Evolutionary conservation across 2,329 filamentous ascomycete species (phyloP).

Genomic region (Rutstroemia sp.): DNA sequence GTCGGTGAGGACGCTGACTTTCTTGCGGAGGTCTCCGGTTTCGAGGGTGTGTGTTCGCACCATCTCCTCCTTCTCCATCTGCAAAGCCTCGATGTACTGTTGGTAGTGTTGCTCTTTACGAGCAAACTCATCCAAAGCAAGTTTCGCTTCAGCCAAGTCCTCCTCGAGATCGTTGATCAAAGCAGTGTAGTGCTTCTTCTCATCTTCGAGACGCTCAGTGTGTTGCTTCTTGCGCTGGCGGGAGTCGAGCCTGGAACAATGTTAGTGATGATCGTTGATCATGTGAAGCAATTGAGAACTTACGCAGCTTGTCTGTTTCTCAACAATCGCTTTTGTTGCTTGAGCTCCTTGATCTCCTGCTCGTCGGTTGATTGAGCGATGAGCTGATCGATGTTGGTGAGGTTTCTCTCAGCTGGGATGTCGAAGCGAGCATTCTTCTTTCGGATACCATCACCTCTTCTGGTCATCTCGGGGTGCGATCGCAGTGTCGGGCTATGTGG

Average conservation of each 20-base stretch:
- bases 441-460: slow-evolving; percentile 55
- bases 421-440: slow-evolving; percentile 99
- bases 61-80: slow-evolving; percentile 86
- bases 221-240: slow-evolving; percentile 97
- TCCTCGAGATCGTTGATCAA: slow-evolving; percentile 75
- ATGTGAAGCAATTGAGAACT: slow-evolving; percentile 33
- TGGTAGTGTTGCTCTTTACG: slow-evolving; percentile 68
- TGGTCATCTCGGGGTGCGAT: slow-evolving; percentile 64
- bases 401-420: slow-evolving; percentile 86
- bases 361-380: slow-evolving; percentile 85
- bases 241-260: slow-evolving; percentile 68
- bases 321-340: slow-evolving; percentile 93
- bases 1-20: slow-evolving; percentile 74
- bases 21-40: slow-evolving; percentile 85
- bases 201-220: slow-evolving; percentile 91
- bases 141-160: slow-evolving; percentile 59
- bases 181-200: slow-evolving; percentile 85
- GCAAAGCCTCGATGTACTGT: slow-evolving; percentile 68
- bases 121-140: slow-evolving; percentile 63
- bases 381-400: slow-evolving; percentile 89
- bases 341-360: slow-evolving; percentile 92
- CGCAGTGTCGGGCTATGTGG: slow-evolving; percentile 60
- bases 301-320: slow-evolving; percentile 96
- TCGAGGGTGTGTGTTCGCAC: slow-evolving; percentile 83
- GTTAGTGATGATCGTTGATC: slow-evolving; percentile 19